Evolutionary conservation across 352 stramenopile genomes (phyloP).

Genomic region (Thraustochytrium sp.): DNA sequence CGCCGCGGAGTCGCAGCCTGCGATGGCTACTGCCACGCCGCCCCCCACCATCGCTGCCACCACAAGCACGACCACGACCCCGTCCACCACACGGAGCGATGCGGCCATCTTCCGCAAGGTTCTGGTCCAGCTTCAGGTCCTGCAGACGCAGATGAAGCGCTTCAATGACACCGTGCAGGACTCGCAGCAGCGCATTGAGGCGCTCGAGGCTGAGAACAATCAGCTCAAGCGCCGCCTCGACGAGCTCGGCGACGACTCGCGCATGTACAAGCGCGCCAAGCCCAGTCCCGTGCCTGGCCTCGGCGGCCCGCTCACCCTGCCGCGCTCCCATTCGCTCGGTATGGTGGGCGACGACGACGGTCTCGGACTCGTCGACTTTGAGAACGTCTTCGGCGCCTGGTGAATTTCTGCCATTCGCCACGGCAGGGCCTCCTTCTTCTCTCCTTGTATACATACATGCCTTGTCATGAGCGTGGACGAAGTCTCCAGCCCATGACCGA

Average conservation of each 20-base stretch:
- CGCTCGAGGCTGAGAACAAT: neutral
- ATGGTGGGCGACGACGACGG: neutral
- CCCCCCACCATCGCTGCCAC: neutral
- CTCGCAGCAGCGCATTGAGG: neutral
- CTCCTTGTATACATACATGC: too few relatives aligned
- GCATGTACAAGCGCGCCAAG: conserved; percentile 15
- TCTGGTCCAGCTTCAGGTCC: neutral
- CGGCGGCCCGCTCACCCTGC: neutral
- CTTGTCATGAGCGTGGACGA: too few relatives aligned
- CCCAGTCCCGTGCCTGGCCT: neutral
- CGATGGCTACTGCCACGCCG: neutral
- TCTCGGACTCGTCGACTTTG: neutral
- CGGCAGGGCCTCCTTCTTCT: too few relatives aligned
- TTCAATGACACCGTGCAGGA: neutral
- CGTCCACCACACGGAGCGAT: too few relatives aligned
- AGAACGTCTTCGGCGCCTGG: neutral
- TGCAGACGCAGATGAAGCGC: neutral
- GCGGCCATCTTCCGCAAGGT: neutral
- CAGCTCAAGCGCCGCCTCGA: neutral
- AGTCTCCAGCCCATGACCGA: too few relatives aligned
- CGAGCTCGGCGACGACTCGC: neutral
- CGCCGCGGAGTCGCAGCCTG: too few relatives aligned
- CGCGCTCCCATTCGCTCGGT: neutral
- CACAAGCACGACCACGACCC: neutral
- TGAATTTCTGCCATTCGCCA: too few relatives aligned